Percentiles rank a stretch among this genome's conserved stretches.
Conservation (phyloP, 2,329 filamentous ascomycete genomes). For the Paraphoma chrysanthemicola region DNA sequence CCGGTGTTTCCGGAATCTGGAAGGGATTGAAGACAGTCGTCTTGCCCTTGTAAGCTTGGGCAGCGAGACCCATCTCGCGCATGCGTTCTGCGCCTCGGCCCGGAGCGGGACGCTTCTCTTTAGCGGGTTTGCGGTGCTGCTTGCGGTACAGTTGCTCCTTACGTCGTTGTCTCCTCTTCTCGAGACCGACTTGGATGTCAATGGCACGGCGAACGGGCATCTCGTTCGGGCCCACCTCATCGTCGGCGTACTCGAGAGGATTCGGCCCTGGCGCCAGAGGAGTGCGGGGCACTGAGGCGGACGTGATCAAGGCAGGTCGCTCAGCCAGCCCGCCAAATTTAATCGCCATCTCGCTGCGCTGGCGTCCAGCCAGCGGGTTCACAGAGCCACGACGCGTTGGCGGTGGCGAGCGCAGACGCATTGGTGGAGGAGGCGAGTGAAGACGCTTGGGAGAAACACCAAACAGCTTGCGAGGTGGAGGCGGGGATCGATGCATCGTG, state of each 20-base stretch:
- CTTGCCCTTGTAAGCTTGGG: conserved; percentile 72
- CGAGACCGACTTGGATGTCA: conserved; percentile 89
- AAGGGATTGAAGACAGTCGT: conserved; percentile 33
- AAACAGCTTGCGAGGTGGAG: conserved; percentile 63
- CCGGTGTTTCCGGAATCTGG: conserved; percentile 29
- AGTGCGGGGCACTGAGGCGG: conserved; percentile 85
- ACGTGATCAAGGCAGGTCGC: conserved; percentile 74
- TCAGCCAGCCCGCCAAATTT: conserved; percentile 63
- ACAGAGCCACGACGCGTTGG: conserved; percentile 60
- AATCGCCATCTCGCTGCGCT: conserved; percentile 48
- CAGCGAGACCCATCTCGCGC: conserved; percentile 86
- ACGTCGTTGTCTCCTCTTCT: conserved; percentile 90
- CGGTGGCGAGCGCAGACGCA: conserved; percentile 69
- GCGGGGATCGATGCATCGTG: conserved; percentile 36
- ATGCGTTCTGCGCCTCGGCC: conserved; percentile 93
- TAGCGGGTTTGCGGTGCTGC: conserved; percentile 82
- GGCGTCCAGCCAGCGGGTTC: conserved; percentile 35
- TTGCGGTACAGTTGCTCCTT: conserved; percentile 93
- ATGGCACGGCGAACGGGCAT: conserved; percentile 88
- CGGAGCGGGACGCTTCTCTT: conserved; percentile 69
- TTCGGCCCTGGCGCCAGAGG: conserved; percentile 57
- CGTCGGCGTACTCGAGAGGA: conserved; percentile 48
- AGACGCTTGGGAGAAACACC: conserved; percentile 74
- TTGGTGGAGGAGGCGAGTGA: conserved; percentile 49
- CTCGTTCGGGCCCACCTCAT: conserved; percentile 48